Conservation (phyloP, 495 filamentous ascomycete genomes). For the Daldinia grandis region DNA sequence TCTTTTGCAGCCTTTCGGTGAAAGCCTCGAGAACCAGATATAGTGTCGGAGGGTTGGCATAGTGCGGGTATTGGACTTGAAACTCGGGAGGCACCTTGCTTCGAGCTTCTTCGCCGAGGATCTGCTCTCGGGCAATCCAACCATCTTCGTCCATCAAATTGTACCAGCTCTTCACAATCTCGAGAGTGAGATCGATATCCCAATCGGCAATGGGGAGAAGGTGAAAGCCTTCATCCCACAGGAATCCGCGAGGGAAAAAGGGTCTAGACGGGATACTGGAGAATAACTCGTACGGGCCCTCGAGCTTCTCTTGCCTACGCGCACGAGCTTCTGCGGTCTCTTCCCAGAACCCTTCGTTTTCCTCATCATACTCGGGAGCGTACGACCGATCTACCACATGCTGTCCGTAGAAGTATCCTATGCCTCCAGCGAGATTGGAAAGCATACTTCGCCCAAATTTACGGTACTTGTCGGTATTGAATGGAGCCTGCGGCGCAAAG, state of each 20-base stretch:
- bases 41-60: slow-evolving; percentile 97
- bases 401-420: slow-evolving; percentile 93
- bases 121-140: slow-evolving; percentile 98
- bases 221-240: slow-evolving; percentile 99
- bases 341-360: slow-evolving; percentile 97
- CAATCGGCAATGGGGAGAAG: slow-evolving; percentile 91
- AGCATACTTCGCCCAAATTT: slow-evolving; percentile 89
- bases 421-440: slow-evolving; percentile 92
- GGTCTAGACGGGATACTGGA: slow-evolving; percentile 92
- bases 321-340: slow-evolving; percentile 77
- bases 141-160: slow-evolving; percentile 95
- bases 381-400: slow-evolving; percentile 89
- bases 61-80: slow-evolving; percentile 95
- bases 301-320: slow-evolving; percentile 69
- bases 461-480: slow-evolving; percentile 73
- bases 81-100: slow-evolving; percentile 97
- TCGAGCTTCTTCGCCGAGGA: slow-evolving; percentile 90
- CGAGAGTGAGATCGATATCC: slow-evolving; percentile 89
- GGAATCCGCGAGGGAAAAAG: slow-evolving; percentile 95
- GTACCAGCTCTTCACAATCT: slow-evolving; percentile 96
- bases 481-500: slow-evolving; percentile 79
- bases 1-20: slow-evolving; percentile 71
- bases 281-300: slow-evolving; percentile 89
- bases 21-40: slow-evolving; percentile 88
- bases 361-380: slow-evolving; percentile 90